Evolutionary conservation across 495 filamentous ascomycete species (phyloP).

Genomic region (Poronia punctata): DNA sequence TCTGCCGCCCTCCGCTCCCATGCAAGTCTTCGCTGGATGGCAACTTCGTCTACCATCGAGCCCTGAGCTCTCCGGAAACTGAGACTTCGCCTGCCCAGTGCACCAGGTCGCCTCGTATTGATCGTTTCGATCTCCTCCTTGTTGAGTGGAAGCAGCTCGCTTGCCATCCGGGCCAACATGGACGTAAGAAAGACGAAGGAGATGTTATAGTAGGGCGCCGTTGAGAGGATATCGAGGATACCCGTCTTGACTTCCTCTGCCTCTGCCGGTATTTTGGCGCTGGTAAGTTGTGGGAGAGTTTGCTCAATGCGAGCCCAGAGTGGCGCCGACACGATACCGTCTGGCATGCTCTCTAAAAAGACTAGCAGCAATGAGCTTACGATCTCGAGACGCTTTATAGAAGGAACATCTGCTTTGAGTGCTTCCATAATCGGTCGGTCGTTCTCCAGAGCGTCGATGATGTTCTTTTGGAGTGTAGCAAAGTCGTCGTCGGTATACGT

Average conservation of each 20-base stretch:
- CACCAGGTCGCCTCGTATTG: slow-evolving; percentile 12
- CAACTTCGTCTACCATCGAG: slow-evolving; percentile 19
- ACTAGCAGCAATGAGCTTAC: slow-evolving; percentile 58
- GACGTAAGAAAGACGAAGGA: slow-evolving; percentile 80
- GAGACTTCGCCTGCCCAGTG: slow-evolving; percentile 29
- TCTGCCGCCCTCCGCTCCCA: slow-evolving; percentile 41
- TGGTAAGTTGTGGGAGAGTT: slow-evolving; percentile 39
- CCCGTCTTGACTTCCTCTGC: slow-evolving; percentile 59
- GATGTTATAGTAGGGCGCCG: slow-evolving; percentile 69
- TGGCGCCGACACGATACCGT: slow-evolving; percentile 61
- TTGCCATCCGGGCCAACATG: slow-evolving; percentile 51
- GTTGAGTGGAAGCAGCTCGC: slow-evolving; percentile 40
- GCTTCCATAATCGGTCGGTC: slow-evolving; percentile 49
- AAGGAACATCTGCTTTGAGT: slow-evolving; percentile 52
- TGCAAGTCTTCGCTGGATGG: slow-evolving; percentile 33
- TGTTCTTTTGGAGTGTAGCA: slow-evolving; percentile 25
- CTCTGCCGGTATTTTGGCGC: slow-evolving; percentile 23
- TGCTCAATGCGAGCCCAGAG: slow-evolving; percentile 69
- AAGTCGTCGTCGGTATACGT: slow-evolving; percentile 19
- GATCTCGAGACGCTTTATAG: slow-evolving; percentile 61
- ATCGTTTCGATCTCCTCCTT: slow-evolving; percentile 28
- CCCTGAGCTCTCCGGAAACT: slow-evolving; percentile 32
- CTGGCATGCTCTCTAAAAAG: slow-evolving; percentile 65
- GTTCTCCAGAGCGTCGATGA: slow-evolving; percentile 64
- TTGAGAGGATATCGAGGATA: slow-evolving; percentile 65